Percentiles rank a stretch among this genome's conserved stretches.
Evolutionary conservation across 257 asterid species (phyloP).

Genomic region (Jasminum sambac): DNA sequence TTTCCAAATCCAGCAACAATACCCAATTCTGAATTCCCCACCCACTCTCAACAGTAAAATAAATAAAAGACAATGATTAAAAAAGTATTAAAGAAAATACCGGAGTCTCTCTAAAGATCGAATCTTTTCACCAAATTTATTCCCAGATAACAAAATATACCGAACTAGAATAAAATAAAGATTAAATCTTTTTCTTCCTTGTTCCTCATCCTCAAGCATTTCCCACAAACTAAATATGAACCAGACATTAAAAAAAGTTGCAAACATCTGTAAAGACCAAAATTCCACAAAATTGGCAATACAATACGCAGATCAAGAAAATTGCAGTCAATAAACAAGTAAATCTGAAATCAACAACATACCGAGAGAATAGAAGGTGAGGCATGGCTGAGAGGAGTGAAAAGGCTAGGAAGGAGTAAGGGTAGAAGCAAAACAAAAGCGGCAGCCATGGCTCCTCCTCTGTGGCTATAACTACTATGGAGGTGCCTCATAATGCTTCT

Average conservation of each 20-base stretch:
- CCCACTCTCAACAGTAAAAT: not conserved
- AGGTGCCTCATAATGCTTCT: constrained; percentile 41
- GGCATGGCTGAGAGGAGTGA: constrained; percentile 67
- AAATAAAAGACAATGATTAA: not conserved
- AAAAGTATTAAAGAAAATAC: constrained; percentile 4
- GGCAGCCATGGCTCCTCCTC: constrained; percentile 78
- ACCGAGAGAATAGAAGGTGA: constrained; percentile 72
- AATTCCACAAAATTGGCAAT: constrained; percentile 14
- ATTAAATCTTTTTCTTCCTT: not conserved
- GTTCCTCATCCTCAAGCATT: constrained; percentile 18
- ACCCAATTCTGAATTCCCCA: not conserved
- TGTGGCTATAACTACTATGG: constrained; percentile 38
- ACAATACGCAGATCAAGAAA: constrained; percentile 12
- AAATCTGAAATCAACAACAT: constrained; percentile 29
- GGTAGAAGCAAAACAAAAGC: constrained; percentile 70
- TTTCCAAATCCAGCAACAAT: constrained; percentile 22
- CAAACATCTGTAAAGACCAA: constrained; percentile 5
- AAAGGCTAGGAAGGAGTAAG: constrained; percentile 47
- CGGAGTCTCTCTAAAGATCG: constrained; percentile 22
- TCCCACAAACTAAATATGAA: constrained; percentile 16
- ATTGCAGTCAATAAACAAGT: constrained; percentile 1
- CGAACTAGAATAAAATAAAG: constrained; percentile 13
- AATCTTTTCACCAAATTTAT: constrained; percentile 13
- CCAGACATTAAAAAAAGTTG: constrained; percentile 7
- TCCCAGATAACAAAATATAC: constrained; percentile 19